Evolutionary conservation across 345 rosid species (phyloP).

Genomic region (Noccaea caerulescens): DNA sequence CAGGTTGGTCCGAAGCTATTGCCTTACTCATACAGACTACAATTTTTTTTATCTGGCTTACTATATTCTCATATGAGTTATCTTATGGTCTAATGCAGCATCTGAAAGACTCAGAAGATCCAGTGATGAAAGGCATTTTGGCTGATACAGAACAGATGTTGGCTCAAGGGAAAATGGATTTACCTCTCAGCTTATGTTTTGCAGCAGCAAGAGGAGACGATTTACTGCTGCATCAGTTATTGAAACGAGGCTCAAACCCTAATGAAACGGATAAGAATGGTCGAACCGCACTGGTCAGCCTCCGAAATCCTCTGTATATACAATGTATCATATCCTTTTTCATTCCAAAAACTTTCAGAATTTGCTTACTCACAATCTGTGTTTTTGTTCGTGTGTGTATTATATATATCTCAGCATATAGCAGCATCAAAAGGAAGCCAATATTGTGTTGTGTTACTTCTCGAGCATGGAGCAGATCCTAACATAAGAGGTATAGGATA

Average conservation of each 20-base stretch:
- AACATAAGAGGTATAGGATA: constrained; percentile 61
- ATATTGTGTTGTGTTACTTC: constrained; percentile 66
- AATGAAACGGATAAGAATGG: constrained; percentile 66
- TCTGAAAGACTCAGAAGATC: constrained; percentile 66
- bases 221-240: constrained; percentile 71
- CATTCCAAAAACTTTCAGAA: background rate
- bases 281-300: constrained; percentile 68
- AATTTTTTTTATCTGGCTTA: background rate
- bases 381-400: constrained; percentile 8
- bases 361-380: background rate
- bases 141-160: constrained; percentile 73
- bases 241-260: constrained; percentile 70
- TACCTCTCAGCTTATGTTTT: constrained; percentile 79
- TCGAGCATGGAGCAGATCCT: constrained; percentile 80
- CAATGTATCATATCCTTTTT: background rate
- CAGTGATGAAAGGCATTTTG: constrained; percentile 62
- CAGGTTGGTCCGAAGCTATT: constrained; percentile 56
- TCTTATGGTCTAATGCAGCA: constrained; percentile 55
- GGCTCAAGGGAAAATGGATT: constrained; percentile 75
- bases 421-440: constrained; percentile 77
- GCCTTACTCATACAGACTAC: background rate
- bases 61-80: constrained; percentile 6
- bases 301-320: constrained; percentile 11
- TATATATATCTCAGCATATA: constrained; percentile 68
- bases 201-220: constrained; percentile 90